Base-by-base conservation (phyloP, 805 yeast species). In the Suhomyces sp. region DNA sequence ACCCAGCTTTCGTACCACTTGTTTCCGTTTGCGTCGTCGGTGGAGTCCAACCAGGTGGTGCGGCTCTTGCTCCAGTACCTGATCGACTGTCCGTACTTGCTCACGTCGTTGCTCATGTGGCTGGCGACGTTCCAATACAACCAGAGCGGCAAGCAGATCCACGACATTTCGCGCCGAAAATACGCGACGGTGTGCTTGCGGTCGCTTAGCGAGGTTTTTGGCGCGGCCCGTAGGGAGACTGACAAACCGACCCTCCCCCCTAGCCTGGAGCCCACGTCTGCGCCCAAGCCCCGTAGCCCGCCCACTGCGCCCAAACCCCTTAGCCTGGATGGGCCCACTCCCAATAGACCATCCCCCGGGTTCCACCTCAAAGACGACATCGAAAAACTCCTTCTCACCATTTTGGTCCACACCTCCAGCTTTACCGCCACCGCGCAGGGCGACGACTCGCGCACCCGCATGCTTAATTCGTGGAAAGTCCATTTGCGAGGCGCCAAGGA, bases 11-110 rank as follows among this genome's bases (percentile, higher is more conserved):
- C 69, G 40, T 67, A 52, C 53, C 69, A 65, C 44, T 48, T 74
- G 19, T 72, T 68, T 53, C 79, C 79, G 7, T 72, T 71, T 60
- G 75, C 76, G 1, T 57, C 67, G 15, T 65, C 68, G 47, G 60
- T 69, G 10, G 76, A 69, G 47, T 53, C 61, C 31, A 74, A 74
- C 57, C 72, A 66, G 50, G 76, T 68, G 23, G 64, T 70, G 19
- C 63, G 63, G 46, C 53, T 66, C 22, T 55, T 66, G 22, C 57
- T 66, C 42, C 57, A 55, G 24, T 64, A 61, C 56, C 60, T 58
- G 61, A 49, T 51, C 22, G 53, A 54, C 9, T 64, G 67, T 48
- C 58, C 63, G 22, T 63, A 61, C 47, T 53, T 66, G 26, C 54
- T 66, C 24, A 57, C 65, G 15, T 52, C 67, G 46, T 49, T 66